Evolutionary conservation across 768 basidiomycete genomes (phyloP), one percentile per base, ranked within the genome.

Genomic region (Agaricus bisporus): DNA sequence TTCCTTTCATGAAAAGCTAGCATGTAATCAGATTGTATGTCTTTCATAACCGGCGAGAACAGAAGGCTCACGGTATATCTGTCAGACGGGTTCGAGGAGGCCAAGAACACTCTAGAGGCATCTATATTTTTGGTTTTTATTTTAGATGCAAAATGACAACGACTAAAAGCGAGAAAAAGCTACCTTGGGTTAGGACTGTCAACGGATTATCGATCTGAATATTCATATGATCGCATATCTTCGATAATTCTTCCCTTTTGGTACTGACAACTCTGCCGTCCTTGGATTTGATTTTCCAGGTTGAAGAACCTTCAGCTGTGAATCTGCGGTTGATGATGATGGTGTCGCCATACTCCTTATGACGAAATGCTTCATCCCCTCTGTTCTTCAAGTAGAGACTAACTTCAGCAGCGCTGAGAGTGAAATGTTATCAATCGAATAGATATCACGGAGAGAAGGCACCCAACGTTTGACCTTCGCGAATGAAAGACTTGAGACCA

Each of bases 191-290:
- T 41, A 95, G 76, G 22, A 99, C 86, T 57, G 91, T 98, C 83
- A 98, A 84, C 1, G 95, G 95, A 63, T 95, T 95, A 65, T 97
- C 93, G 55, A 97, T 91, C 64, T 95, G 93, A 51, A 99, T 91
- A 61, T 93, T 93, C 87, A 97, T 95, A 59, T 93, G 88, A 64
- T 95, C 91, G 61, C 88, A 88, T 47, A 99, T 98, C 1, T 85
- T 81, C 15, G 88, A 78, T 10, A 99, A 68, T 63, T 98, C 94
- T 9, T 91, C 85, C 59, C 83, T 82, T 72, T 90, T 93, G 12
- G 74, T 84, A 32, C 85, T 86, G 54, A 97, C 68, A 9, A 82
- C 63, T 58, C 76, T 78, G 36, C 81, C 83, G 20, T 86, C 80
- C 62, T 77, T 81, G 59, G 70, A 77, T 72, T 80, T 86, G 64